These are phyloP conservation scores for Candida railenensis DNA, from an alignment of 805 yeast genomes.

Conservation along the genomic window DNA sequence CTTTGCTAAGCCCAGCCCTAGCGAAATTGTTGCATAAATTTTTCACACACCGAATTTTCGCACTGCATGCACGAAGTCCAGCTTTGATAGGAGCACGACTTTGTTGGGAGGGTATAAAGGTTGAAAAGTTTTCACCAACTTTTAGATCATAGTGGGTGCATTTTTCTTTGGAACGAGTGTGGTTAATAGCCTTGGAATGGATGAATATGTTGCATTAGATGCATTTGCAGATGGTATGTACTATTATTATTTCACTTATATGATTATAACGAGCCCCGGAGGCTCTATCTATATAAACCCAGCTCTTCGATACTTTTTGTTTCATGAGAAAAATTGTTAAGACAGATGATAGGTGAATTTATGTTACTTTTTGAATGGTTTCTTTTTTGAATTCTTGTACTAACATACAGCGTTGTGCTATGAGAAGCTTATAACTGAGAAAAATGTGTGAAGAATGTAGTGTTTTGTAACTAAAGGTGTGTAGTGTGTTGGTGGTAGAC, in stretches of 20 bases:
- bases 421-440: no score
- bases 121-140: not conserved
- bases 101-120: not conserved
- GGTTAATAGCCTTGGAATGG: conserved; percentile 1
- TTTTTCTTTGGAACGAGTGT: not conserved
- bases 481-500: no score
- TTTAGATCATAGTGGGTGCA: not conserved
- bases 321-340: conserved; percentile 22
- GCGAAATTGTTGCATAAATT: not conserved
- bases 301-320: conserved; percentile 25
- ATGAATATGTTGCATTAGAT: not conserved
- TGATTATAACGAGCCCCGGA: conserved; percentile 24
- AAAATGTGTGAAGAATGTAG: no score
- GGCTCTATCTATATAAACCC: conserved; percentile 24
- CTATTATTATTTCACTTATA: conserved; percentile 5
- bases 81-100: not conserved
- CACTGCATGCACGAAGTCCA: no score
- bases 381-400: no score
- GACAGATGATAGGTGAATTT: conserved; percentile 15
- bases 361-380: no score
- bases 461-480: no score
- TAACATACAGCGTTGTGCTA: no score
- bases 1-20: not conserved
- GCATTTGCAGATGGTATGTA: conserved; percentile 2
- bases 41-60: not conserved